Percentiles rank a stretch among this genome's conserved stretches.
phyloP scores from a whole-genome alignment of 2,329 filamentous ascomycete species.

The Tolypocladium sp. region DNA sequence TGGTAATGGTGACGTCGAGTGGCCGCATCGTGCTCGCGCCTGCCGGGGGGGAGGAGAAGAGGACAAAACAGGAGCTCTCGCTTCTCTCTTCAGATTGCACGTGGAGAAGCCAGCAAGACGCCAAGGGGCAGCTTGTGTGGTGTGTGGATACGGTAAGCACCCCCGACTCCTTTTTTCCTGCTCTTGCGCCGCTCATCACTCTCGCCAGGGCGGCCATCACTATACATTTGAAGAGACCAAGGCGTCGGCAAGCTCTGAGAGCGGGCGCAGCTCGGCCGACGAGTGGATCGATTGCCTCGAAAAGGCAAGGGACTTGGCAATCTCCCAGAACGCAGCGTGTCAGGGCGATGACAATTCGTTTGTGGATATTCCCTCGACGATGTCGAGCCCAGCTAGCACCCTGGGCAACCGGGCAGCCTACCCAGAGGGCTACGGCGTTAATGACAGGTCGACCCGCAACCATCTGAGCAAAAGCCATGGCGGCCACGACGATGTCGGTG shows the following conservation, averaged over 20 bases:
- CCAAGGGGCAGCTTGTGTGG: constrained; percentile 84
- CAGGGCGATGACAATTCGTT: constrained; percentile 61
- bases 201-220: constrained; percentile 70
- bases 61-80: constrained; percentile 86
- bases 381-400: constrained; percentile 72
- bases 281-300: constrained; percentile 92
- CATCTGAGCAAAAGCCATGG: constrained; percentile 52
- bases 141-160: constrained; percentile 82
- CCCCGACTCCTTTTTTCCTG: background rate
- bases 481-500: constrained; percentile 39
- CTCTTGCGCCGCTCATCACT: constrained; percentile 13
- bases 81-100: constrained; percentile 64
- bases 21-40: constrained; percentile 84
- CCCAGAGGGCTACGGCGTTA: constrained; percentile 37
- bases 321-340: constrained; percentile 60
- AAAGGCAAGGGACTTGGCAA: constrained; percentile 73
- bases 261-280: constrained; percentile 60
- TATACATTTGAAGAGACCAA: constrained; percentile 94
- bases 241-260: constrained; percentile 47
- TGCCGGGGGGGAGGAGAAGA: constrained; percentile 90
- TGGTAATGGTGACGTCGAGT: constrained; percentile 92
- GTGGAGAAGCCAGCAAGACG: constrained; percentile 73
- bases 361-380: constrained; percentile 57
- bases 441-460: constrained; percentile 45
- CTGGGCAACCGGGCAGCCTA: constrained; percentile 50